These are phyloP conservation scores for Aureobasidium leucospermi DNA, from an alignment of 2,329 filamentous ascomycete genomes.

Conservation along the genomic window DNA sequence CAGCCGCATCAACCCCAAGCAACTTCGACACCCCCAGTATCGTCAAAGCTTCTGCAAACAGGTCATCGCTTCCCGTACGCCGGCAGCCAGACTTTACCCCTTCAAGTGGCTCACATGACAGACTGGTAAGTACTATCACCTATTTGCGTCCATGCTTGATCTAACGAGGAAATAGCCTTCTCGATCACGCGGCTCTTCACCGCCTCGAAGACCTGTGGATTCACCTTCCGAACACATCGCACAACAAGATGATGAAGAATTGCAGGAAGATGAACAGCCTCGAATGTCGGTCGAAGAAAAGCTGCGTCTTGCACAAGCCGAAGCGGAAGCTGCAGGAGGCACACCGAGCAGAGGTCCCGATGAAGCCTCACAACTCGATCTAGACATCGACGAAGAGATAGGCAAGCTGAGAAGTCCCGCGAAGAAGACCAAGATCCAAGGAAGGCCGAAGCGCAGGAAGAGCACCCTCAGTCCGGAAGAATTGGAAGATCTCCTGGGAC, in stretches of 20 bases:
- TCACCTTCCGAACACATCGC: conserved; percentile 19
- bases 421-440: conserved; percentile 42
- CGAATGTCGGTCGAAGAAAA: conserved; percentile 38
- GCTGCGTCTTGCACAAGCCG: conserved; percentile 35
- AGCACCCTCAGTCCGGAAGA: conserved; percentile 72
- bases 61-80: not conserved
- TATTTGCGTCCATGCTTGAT: conserved; percentile 13
- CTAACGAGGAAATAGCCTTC: conserved; percentile 21
- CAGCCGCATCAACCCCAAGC: conserved; percentile 8
- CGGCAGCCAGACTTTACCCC: not conserved
- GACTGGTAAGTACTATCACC: conserved; percentile 14
- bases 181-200: conserved; percentile 15
- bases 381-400: conserved; percentile 44
- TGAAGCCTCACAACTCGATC: conserved; percentile 25
- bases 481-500: conserved; percentile 50
- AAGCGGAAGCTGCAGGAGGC: conserved; percentile 37
- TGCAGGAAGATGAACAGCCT: conserved; percentile 24
- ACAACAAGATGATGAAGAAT: conserved; percentile 20
- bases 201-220: conserved; percentile 20
- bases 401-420: conserved; percentile 23
- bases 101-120: conserved; percentile 10
- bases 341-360: conserved; percentile 15
- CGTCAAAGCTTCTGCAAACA: conserved; percentile 4
- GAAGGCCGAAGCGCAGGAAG: conserved; percentile 57
- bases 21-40: conserved; percentile 25